Evolutionary conservation across 495 filamentous ascomycete species (phyloP).

Genomic region (Daldinia caldariorum): DNA sequence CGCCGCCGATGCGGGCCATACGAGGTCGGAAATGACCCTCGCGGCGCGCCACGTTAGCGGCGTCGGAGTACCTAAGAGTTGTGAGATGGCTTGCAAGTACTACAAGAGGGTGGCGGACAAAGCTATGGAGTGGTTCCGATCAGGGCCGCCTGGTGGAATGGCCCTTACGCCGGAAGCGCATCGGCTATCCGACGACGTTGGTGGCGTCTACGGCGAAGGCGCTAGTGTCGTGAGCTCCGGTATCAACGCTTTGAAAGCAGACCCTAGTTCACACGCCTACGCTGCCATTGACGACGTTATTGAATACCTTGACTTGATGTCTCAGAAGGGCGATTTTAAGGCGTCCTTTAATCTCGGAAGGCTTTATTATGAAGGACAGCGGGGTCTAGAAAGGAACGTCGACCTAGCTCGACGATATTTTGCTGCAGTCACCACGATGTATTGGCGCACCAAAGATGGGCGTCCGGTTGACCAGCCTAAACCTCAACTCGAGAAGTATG

Average conservation of each 20-base stretch:
- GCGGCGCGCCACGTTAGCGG: constrained; percentile 88
- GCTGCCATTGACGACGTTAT: constrained; percentile 91
- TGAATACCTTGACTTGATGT: constrained; percentile 94
- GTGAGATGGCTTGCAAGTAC: constrained; percentile 83
- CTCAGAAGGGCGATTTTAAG: constrained; percentile 90
- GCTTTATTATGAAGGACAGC: constrained; percentile 89
- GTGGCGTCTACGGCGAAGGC: constrained; percentile 94
- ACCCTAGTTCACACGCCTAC: constrained; percentile 74
- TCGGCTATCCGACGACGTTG: constrained; percentile 84
- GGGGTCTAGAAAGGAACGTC: constrained; percentile 76
- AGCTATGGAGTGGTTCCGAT: constrained; percentile 82
- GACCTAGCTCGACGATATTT: constrained; percentile 83
- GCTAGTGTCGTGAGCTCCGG: constrained; percentile 92
- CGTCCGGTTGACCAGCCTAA: constrained; percentile 57
- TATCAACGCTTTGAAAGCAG: constrained; percentile 77
- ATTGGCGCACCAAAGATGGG: constrained; percentile 76
- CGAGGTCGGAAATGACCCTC: constrained; percentile 90
- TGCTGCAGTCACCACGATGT: constrained; percentile 78
- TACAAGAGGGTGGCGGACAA: constrained; percentile 96
- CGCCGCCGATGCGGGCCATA: constrained; percentile 85
- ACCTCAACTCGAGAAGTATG: constrained; percentile 76
- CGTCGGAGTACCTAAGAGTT: constrained; percentile 85
- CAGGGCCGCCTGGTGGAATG: constrained; percentile 91
- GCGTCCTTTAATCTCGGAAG: constrained; percentile 89
- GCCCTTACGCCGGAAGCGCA: constrained; percentile 78